A percentile compares a stretch with the other conserved stretches of the same genome.
Conservation (phyloP, 2,329 filamentous ascomycete genomes). For the Stemphylium beticola region DNA sequence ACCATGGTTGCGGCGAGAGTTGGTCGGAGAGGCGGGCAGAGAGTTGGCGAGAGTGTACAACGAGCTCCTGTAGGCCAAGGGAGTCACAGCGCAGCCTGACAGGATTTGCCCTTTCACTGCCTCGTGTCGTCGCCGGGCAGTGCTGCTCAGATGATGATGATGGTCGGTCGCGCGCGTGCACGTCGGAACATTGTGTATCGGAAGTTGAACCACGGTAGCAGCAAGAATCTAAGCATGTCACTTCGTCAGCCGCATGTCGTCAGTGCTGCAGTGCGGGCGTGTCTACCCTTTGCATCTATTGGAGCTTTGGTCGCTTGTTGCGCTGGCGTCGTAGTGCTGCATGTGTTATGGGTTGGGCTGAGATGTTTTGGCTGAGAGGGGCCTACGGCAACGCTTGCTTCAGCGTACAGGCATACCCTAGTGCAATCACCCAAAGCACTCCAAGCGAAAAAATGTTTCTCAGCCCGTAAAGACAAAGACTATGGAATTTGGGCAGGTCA, state of each 20-base stretch:
- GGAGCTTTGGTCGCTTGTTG: constrained; percentile 22
- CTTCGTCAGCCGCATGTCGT: constrained; percentile 30
- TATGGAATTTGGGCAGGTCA: not conserved
- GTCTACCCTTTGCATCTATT: constrained; percentile 19
- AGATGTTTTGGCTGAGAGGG: constrained; percentile 23
- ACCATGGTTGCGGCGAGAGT: constrained; percentile 59
- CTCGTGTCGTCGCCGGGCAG: constrained; percentile 35
- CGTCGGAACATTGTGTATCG: constrained; percentile 32
- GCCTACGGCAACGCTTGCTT: constrained; percentile 19
- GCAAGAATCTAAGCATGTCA: constrained; percentile 20
- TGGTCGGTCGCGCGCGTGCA: constrained; percentile 33
- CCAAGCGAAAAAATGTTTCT: not conserved
- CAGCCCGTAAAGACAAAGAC: not conserved
- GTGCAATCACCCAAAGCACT: not conserved
- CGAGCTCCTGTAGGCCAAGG: constrained; percentile 25
- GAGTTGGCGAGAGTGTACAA: not conserved
- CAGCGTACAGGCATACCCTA: constrained; percentile 16
- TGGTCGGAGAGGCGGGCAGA: not conserved
- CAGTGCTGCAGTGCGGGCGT: constrained; percentile 19
- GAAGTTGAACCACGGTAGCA: constrained; percentile 9
- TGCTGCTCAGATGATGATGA: constrained; percentile 47
- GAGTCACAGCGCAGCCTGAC: constrained; percentile 9
- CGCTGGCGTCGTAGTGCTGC: constrained; percentile 24
- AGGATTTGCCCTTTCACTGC: constrained; percentile 20
- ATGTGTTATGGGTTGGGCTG: constrained; percentile 27